Percentiles rank a stretch among this genome's conserved stretches.
phyloP scores from a whole-genome alignment of 2,329 filamentous ascomycete genomes.

The Colletotrichum sp. region DNA sequence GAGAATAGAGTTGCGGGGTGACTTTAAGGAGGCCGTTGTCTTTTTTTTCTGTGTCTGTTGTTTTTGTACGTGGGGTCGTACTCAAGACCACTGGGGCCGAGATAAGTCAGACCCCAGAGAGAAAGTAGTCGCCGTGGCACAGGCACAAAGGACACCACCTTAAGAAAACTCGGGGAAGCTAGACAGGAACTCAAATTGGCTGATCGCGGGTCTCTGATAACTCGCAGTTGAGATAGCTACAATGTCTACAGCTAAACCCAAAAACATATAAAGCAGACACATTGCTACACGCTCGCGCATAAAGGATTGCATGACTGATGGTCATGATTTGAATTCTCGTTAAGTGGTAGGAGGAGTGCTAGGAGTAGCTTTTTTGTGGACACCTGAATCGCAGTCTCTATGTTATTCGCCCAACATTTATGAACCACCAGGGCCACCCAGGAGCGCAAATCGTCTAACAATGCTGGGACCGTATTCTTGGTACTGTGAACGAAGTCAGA shows the following conservation, averaged over 20 bases:
- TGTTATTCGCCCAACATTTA: slow-evolving; percentile 38
- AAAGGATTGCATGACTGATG: neutral
- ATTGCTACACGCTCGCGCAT: neutral
- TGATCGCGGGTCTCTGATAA: neutral
- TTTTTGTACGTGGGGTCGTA: neutral
- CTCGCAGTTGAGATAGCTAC: neutral
- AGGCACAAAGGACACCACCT: neutral
- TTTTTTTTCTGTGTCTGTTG: neutral
- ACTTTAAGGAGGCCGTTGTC: neutral
- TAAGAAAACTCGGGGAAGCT: neutral
- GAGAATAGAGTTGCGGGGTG: neutral
- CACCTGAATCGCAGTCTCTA: slow-evolving; percentile 1
- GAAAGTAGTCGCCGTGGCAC: neutral
- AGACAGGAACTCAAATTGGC: neutral
- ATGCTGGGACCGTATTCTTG: slow-evolving; percentile 97
- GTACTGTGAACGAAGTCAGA: slow-evolving; percentile 60
- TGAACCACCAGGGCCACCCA: slow-evolving; percentile 88
- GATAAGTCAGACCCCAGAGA: neutral
- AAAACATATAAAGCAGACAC: neutral
- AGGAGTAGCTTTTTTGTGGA: neutral
- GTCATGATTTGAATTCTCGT: slow-evolving; percentile 19
- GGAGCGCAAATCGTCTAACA: slow-evolving; percentile 89
- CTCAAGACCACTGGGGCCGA: neutral
- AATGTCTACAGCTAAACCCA: neutral
- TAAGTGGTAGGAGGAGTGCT: neutral